These are phyloP conservation scores for Termitomyces eurrhizus DNA, from an alignment of 768 basidiomycete species.

Conservation along the genomic window DNA sequence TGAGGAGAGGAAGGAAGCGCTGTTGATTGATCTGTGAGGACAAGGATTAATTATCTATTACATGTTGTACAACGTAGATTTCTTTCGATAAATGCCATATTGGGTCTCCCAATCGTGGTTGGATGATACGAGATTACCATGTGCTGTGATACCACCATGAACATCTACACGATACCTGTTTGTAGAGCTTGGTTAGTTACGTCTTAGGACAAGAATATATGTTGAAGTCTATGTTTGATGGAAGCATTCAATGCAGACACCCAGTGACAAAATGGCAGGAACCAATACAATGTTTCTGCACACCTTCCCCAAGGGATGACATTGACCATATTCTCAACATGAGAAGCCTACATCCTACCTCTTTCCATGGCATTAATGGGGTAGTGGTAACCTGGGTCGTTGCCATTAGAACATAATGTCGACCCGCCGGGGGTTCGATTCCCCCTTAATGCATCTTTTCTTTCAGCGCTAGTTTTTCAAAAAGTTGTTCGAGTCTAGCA, in stretches of 20 bases:
- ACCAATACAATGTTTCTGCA: too few relatives aligned
- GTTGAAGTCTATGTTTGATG: too few relatives aligned
- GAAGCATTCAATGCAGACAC: too few relatives aligned
- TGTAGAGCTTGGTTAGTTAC: too few relatives aligned
- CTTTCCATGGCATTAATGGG: not conserved
- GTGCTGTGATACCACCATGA: too few relatives aligned
- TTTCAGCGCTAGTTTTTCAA: not conserved
- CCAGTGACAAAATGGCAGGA: too few relatives aligned
- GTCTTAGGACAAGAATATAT: too few relatives aligned
- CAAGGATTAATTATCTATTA: not conserved
- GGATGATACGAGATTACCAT: not conserved
- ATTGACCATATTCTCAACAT: too few relatives aligned
- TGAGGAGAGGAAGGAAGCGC: constrained; percentile 63
- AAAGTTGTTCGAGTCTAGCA: too few relatives aligned
- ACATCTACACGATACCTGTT: too few relatives aligned
- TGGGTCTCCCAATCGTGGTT: not conserved
- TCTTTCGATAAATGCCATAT: not conserved
- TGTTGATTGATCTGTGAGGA: constrained; percentile 48
- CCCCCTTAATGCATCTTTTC: constrained; percentile 66
- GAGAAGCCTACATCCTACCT: too few relatives aligned
- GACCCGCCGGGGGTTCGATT: constrained; percentile 90
- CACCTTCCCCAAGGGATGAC: too few relatives aligned
- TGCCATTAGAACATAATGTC: constrained; percentile 23
- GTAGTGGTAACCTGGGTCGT: not conserved
- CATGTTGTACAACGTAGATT: not conserved